Evolutionary conservation across 1,284 basidiomycete species (phyloP).

Genomic region (Cerrena zonata): DNA sequence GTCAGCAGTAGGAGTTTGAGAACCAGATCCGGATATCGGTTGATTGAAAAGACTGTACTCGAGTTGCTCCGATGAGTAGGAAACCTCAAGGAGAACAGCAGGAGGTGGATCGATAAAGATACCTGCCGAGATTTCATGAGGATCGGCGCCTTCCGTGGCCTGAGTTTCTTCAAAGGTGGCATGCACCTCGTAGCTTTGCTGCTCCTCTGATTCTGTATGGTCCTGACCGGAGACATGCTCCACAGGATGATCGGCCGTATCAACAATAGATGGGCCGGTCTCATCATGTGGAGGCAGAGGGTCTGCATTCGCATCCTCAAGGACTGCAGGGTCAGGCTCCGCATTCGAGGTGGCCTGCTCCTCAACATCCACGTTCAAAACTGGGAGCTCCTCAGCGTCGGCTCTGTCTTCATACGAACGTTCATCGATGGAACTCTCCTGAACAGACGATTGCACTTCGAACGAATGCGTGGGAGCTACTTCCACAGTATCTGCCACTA

Average conservation of each 20-base stretch:
- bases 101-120: conserved; percentile 74
- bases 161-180: conserved; percentile 7
- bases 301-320: background rate
- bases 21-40: conserved; percentile 25
- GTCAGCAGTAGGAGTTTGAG: conserved; percentile 24
- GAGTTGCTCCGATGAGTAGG: conserved; percentile 33
- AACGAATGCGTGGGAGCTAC: background rate
- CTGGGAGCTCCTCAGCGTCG: no score
- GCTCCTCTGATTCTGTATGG: background rate
- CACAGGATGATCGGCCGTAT: background rate
- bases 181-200: conserved; percentile 7
- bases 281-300: background rate
- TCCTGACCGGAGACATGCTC: background rate
- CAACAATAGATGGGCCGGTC: background rate
- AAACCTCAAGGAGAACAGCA: conserved; percentile 53
- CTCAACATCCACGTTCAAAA: background rate
- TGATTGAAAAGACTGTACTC: conserved; percentile 58
- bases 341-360: no score
- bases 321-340: no score
- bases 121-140: conserved; percentile 64
- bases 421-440: no score
- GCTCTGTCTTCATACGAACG: no score
- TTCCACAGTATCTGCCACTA: background rate
- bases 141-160: conserved; percentile 31
- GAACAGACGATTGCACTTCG: no score